These are phyloP conservation scores for Dichotomocladium elegans DNA, from an alignment of 371 early-diverging fungal species.

Conservation along the genomic window DNA sequence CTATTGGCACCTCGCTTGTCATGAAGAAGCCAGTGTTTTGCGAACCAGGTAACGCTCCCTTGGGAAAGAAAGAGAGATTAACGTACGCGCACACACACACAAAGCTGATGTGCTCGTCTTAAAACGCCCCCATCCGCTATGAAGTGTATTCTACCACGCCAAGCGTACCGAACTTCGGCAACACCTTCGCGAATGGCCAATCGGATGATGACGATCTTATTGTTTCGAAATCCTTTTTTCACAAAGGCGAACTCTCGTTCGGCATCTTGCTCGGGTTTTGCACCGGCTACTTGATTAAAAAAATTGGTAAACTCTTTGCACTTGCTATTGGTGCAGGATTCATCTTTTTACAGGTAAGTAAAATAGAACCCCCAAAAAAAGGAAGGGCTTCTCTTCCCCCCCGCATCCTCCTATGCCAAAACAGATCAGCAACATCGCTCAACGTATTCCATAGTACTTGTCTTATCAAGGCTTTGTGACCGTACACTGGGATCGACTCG, in stretches of 20 bases:
- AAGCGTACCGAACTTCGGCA: no score
- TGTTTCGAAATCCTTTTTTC: conserved; percentile 23
- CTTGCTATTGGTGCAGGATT: conserved; percentile 37
- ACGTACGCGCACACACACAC: no score
- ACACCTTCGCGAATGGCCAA: no score
- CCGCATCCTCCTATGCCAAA: no score
- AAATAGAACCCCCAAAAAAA: no score
- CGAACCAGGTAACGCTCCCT: neutral
- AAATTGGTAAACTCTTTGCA: conserved; percentile 40
- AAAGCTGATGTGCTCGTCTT: no score
- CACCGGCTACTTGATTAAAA: conserved; percentile 44
- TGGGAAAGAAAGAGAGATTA: no score
- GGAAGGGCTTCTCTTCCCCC: no score
- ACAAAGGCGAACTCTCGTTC: conserved; percentile 40
- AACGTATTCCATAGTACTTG: conserved; percentile 26
- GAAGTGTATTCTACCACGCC: no score
- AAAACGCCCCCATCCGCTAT: no score
- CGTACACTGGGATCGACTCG: conserved; percentile 55
- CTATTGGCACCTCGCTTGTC: neutral
- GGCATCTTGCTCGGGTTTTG: conserved; percentile 46
- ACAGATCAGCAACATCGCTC: neutral
- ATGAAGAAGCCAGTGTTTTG: neutral
- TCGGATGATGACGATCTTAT: no score
- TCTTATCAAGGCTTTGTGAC: conserved; percentile 50
- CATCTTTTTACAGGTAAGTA: conserved; percentile 39